Base-by-base conservation (phyloP, 495 filamentous ascomycete genomes). In the Sordaria brevicollis region DNA sequence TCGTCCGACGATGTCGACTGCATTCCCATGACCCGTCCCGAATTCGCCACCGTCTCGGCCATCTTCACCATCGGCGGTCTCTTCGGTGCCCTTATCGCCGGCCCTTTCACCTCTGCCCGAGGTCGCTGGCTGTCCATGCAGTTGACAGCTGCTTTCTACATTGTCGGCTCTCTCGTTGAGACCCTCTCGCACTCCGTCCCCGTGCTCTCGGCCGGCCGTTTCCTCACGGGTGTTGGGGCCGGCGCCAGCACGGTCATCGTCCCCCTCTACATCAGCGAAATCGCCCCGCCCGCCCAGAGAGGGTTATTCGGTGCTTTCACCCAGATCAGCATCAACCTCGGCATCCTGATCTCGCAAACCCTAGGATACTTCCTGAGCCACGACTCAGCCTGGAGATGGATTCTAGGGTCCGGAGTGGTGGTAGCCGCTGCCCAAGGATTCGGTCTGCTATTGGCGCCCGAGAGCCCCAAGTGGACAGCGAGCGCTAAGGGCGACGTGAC, bases 11-110 rank as follows among this genome's bases (percentile, higher is more conserved):
- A 91, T 19, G 88, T 89, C 43, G 88, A 91, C 84, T 97, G 94
- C 75, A 91, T 97, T 38, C 89, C 88, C 29, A 96, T 96, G 93
- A 89, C 82, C 72, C 78, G 89, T 3, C 85, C 87, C 34, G 85
- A 91, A 71, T 93, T 96, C 72, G 93, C 92, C 25, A 79, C 92
- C 70, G 90, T 97, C 11, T 91, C 90, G 17, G 95, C 93, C 38
- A 90, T 97, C 72, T 97, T 95, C 80, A 97, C 95, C 0, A 83
- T 97, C 13, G 95, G 95, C 21, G 95, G 96, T 1, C 82, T 99
- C 11, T 25, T 92, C 8, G 95, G 95, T 8, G 94, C 95, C 6
- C 82, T 99, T 38, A 78, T 85, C 6, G 89, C 92, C 10, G 93
- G 93, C 0, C 91, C 92, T 0, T 76, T 92, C 21, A 87, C 92